These are phyloP conservation scores for Spathaspora passalidarum DNA, from an alignment of 805 yeast genomes.

Conservation along the genomic window DNA sequence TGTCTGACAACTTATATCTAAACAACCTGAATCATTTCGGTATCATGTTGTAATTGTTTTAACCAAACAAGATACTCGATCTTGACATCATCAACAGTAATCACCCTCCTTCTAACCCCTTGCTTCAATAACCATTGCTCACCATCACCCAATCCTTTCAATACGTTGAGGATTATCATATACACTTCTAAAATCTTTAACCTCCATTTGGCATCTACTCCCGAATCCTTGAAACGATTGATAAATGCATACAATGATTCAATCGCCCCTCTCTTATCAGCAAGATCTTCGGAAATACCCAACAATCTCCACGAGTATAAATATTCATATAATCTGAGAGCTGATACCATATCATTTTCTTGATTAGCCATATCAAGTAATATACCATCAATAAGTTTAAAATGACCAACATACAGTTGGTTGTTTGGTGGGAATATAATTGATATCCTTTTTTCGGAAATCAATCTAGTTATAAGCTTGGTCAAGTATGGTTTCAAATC, in stretches of 20 bases:
- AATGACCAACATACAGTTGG: slow-evolving; percentile 21
- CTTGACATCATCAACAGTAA: slow-evolving; percentile 23
- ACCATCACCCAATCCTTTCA: slow-evolving; percentile 30
- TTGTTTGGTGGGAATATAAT: slow-evolving; percentile 21
- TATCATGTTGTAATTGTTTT: slow-evolving; percentile 24
- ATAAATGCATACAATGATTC: slow-evolving; percentile 39
- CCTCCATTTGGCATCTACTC: slow-evolving; percentile 23
- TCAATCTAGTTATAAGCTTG: slow-evolving; percentile 24
- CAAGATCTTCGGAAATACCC: slow-evolving; percentile 19
- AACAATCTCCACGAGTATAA: slow-evolving; percentile 41
- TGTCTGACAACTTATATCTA: neutral
- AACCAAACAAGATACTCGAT: slow-evolving; percentile 36
- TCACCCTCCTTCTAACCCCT: neutral
- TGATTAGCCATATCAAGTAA: slow-evolving; percentile 31
- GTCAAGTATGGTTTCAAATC: slow-evolving; percentile 14
- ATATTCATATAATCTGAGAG: slow-evolving; percentile 35
- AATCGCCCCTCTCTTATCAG: slow-evolving; percentile 36
- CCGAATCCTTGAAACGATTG: slow-evolving; percentile 24
- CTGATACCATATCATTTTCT: slow-evolving; percentile 24
- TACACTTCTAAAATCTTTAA: slow-evolving; percentile 40
- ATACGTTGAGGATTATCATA: slow-evolving; percentile 37
- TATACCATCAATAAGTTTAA: slow-evolving; percentile 30
- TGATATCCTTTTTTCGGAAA: slow-evolving; percentile 17
- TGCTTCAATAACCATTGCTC: slow-evolving; percentile 36
- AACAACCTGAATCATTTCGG: slow-evolving; percentile 3